These are phyloP conservation scores for Fusarium virguliforme DNA, from an alignment of 2,329 filamentous ascomycete genomes.

Conservation along the genomic window DNA sequence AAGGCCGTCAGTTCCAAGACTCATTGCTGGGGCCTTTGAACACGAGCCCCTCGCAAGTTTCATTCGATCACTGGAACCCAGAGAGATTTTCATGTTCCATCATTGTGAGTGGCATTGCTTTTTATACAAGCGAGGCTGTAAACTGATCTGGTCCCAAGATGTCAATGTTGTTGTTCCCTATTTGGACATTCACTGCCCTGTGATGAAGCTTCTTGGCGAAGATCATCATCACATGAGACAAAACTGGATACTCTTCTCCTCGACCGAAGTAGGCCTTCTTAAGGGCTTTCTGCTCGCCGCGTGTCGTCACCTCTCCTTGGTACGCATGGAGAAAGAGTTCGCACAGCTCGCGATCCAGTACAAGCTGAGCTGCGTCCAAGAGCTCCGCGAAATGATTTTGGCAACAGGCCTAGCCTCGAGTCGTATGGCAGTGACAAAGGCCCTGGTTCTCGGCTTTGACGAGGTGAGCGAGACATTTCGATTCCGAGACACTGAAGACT, in stretches of 20 bases:
- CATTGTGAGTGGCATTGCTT: slow-evolving; percentile 25
- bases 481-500: neutral
- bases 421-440: slow-evolving; percentile 21
- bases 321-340: slow-evolving; percentile 9
- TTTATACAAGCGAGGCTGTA: neutral
- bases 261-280: slow-evolving; percentile 27
- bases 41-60: slow-evolving; percentile 36
- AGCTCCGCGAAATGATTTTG: slow-evolving; percentile 19
- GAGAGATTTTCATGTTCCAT: slow-evolving; percentile 33
- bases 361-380: slow-evolving; percentile 24
- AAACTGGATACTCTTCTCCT: slow-evolving; percentile 32
- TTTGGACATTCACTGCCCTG: slow-evolving; percentile 26
- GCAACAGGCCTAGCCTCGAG: neutral
- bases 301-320: slow-evolving; percentile 25
- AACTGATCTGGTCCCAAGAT: slow-evolving; percentile 14
- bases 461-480: slow-evolving; percentile 17
- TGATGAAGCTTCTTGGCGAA: slow-evolving; percentile 19
- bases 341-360: slow-evolving; percentile 29
- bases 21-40: slow-evolving; percentile 20
- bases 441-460: slow-evolving; percentile 29
- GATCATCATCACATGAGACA: slow-evolving; percentile 6
- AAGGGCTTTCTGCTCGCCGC: slow-evolving; percentile 31
- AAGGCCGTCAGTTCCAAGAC: neutral
- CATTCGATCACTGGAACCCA: slow-evolving; percentile 12
- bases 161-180: slow-evolving; percentile 22